Base-by-base conservation (phyloP, 495 filamentous ascomycete genomes). In the Chlorociboria aeruginascens region DNA sequence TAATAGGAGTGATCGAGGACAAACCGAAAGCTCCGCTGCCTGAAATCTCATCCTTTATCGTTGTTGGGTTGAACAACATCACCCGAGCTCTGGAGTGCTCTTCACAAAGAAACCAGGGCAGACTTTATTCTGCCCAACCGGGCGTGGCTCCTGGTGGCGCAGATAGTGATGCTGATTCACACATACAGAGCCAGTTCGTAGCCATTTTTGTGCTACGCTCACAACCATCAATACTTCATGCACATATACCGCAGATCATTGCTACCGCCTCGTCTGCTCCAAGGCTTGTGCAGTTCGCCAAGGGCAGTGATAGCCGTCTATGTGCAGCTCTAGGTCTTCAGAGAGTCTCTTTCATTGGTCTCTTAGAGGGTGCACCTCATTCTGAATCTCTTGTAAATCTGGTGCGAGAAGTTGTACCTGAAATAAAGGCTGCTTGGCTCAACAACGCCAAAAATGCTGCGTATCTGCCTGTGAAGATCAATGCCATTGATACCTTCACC, bases 241-340 rank as follows among this genome's bases (percentile, higher is more conserved):
- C 69, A 8, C 79, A 84, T 53, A 68, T 84, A 35, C 80, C 80
- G 20, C 68, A 74, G 41, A 71, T 81, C 56, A 64, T 72, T 7
- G 64, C 64, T 17, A 63, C 70, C 14, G 75, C 74, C 28, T 74
- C 73, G 3, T 59, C 65, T 8, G 50, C 71, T 33, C 74, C 68
- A 9, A 66, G 71, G 41, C 63, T 85, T 10, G 68, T 83, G 17
- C 65, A 73, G 3, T 67, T 85, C 34, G 69, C 72, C 10, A 69
- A 69, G 50, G 58, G 66, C 4, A 69, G 69, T 29, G 77, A 78
- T 52, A 61, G 67, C 16, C 64, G 67, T 12, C 53, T 85, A 16
- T 67, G 64, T 31, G 56, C 62, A 28, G 66, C 69, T 13, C 62
- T 84, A 1, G 66, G 69, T 7, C 68, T 81, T 31, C 77, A 77